Percentiles rank a stretch among this genome's conserved stretches.
These are phyloP conservation scores for Pseudozyma thailandica DNA, from an alignment of 1,284 basidiomycete genomes.

Conservation along the genomic window DNA sequence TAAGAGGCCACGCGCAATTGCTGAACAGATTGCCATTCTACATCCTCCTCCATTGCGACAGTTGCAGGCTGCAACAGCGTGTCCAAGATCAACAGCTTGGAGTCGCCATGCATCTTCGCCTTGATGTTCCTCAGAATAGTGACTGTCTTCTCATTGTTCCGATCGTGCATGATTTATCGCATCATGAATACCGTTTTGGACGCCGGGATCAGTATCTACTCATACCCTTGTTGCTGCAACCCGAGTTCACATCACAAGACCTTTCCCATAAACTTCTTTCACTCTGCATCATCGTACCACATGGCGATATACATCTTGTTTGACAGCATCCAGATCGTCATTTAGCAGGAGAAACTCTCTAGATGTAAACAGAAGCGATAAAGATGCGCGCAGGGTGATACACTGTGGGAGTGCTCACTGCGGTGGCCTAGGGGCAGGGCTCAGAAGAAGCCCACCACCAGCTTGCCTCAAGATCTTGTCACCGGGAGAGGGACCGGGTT, in stretches of 20 bases:
- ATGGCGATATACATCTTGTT: too few relatives aligned
- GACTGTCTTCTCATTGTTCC: conserved; percentile 14
- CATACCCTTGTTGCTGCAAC: too few relatives aligned
- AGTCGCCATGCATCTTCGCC: conserved; percentile 21
- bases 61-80: conserved; percentile 36
- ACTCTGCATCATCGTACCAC: too few relatives aligned
- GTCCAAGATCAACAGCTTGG: conserved; percentile 32
- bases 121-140: conserved; percentile 30
- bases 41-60: not conserved
- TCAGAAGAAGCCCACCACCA: conserved; percentile 5
- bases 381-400: too few relatives aligned
- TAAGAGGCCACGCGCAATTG: conserved; percentile 20
- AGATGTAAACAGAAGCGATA: too few relatives aligned
- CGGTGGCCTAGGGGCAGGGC: conserved; percentile 1
- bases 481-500: not conserved
- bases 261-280: too few relatives aligned
- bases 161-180: conserved; percentile 34
- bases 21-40: conserved; percentile 7
- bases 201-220: conserved; percentile 8
- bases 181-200: conserved; percentile 27
- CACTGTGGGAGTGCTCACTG: too few relatives aligned
- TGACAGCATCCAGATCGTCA: too few relatives aligned
- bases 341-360: too few relatives aligned
- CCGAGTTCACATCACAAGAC: too few relatives aligned
- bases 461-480: conserved; percentile 17